Conservation (phyloP, 2,329 filamentous ascomycete species). For the Scedosporium aurantiacum region DNA sequence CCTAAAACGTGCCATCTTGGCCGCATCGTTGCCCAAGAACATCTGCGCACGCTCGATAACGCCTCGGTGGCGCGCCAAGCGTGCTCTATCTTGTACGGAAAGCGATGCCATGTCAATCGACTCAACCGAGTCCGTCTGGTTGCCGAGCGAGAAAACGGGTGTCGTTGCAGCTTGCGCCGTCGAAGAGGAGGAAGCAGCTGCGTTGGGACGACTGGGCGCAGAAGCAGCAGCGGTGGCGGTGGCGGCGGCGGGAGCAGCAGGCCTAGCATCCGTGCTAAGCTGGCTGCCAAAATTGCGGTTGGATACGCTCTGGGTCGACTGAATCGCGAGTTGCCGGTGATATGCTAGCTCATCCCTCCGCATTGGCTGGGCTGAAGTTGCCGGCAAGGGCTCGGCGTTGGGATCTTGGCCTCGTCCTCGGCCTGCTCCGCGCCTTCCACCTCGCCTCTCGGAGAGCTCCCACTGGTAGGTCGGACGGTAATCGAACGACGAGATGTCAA, state of each 20-base stretch:
- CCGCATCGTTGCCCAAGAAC: slow-evolving; percentile 64
- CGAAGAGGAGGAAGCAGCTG: slow-evolving; percentile 11
- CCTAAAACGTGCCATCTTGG: slow-evolving; percentile 70
- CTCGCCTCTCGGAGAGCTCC: slow-evolving; percentile 34
- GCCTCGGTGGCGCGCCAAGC: slow-evolving; percentile 65
- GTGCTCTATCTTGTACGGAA: slow-evolving; percentile 69
- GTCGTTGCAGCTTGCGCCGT: slow-evolving; percentile 12
- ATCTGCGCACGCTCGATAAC: slow-evolving; percentile 78
- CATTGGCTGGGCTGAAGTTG: slow-evolving; percentile 68
- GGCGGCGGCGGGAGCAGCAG: slow-evolving; percentile 15
- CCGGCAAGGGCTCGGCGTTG: slow-evolving; percentile 68
- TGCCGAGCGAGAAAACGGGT: slow-evolving; percentile 9
- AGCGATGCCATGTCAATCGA: slow-evolving; percentile 21
- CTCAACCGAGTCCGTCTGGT: slow-evolving; percentile 10
- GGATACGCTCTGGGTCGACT: slow-evolving; percentile 49
- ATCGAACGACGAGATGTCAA: slow-evolving; percentile 82
- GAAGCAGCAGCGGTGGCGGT: slow-evolving; percentile 10
- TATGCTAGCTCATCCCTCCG: slow-evolving; percentile 82
- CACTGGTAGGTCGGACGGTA: slow-evolving; percentile 61
- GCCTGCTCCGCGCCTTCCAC: slow-evolving; percentile 24
- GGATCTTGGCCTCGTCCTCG: slow-evolving; percentile 66
- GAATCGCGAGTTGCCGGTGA: slow-evolving; percentile 84
- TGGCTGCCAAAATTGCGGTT: slow-evolving; percentile 77
- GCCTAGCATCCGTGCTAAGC: slow-evolving; percentile 38
- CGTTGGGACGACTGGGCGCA: slow-evolving; percentile 4